phyloP scores from a whole-genome alignment of 2,329 filamentous ascomycete species.

The Aspergillus calidoustus region DNA sequence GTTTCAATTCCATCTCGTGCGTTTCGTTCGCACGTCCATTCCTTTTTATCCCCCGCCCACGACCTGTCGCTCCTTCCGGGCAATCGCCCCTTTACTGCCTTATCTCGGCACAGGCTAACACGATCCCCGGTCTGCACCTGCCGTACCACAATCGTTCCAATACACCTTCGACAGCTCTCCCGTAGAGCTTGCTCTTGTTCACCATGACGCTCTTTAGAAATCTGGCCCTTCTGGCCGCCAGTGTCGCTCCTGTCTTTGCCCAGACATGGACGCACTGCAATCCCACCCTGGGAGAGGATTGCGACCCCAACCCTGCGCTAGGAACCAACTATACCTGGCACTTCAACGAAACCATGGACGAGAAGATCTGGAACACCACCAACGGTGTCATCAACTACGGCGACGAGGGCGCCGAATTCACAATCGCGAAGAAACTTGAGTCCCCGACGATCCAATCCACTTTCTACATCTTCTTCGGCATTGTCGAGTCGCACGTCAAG shows the following conservation, averaged over 20 bases:
- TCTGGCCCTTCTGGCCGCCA: slow-evolving; percentile 33
- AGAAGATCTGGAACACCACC: slow-evolving; percentile 69
- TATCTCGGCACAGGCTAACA: slow-evolving; percentile 8
- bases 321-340: slow-evolving; percentile 63
- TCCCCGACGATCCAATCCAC: slow-evolving; percentile 78
- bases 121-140: slow-evolving; percentile 5
- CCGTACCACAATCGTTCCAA: slow-evolving; percentile 9
- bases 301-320: slow-evolving; percentile 73
- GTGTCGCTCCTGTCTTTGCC: slow-evolving; percentile 50
- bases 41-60: slow-evolving; percentile 22
- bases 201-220: slow-evolving; percentile 34
- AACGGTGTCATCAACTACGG: slow-evolving; percentile 68
- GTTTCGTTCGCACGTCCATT: slow-evolving; percentile 35
- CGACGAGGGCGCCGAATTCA: slow-evolving; percentile 70
- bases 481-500: slow-evolving; percentile 77
- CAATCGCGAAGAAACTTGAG: slow-evolving; percentile 70
- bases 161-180: background rate
- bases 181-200: slow-evolving; percentile 12
- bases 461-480: slow-evolving; percentile 87
- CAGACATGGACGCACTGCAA: slow-evolving; percentile 82
- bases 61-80: slow-evolving; percentile 27
- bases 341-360: slow-evolving; percentile 66
- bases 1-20: slow-evolving; percentile 28
- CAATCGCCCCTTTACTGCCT: slow-evolving; percentile 17
- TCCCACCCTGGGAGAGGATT: slow-evolving; percentile 68